A percentile compares a stretch with the other conserved stretches of the same genome.
phyloP scores from a whole-genome alignment of 345 rosid genomes.

The Citrus cavaleriei region DNA sequence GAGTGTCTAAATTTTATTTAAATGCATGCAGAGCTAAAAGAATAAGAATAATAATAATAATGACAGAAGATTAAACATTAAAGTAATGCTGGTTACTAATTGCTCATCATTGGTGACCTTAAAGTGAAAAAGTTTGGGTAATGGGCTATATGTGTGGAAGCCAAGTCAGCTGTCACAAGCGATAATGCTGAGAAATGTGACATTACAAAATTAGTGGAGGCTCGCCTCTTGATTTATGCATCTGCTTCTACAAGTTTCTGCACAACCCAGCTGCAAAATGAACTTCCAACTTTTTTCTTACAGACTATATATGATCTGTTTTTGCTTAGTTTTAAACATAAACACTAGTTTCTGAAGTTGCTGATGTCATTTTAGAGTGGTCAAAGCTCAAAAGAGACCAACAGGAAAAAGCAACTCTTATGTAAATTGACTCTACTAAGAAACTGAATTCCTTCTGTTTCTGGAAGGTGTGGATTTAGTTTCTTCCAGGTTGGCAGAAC shows the following conservation, averaged over 20 bases:
- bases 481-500: slow-evolving; percentile 53
- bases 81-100: not conserved
- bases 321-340: slow-evolving; percentile 20
- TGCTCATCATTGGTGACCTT: not conserved
- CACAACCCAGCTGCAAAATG: not conserved
- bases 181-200: not conserved
- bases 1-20: too few species aligned
- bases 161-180: not conserved
- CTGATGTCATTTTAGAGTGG: slow-evolving; percentile 5
- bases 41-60: too few species aligned
- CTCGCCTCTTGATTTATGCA: not conserved
- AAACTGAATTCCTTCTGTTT: slow-evolving; percentile 70
- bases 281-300: not conserved
- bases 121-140: not conserved
- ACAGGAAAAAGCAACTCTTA: not conserved
- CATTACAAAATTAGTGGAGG: not conserved
- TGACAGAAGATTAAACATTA: too few species aligned
- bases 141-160: not conserved
- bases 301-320: slow-evolving; percentile 25
- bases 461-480: slow-evolving; percentile 61
- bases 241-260: not conserved
- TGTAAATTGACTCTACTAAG: slow-evolving; percentile 30
- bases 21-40: too few species aligned
- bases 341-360: slow-evolving; percentile 20
- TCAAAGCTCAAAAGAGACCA: slow-evolving; percentile 2